Evolutionary conservation across 176 grass and related monocot genomes (phyloP), one percentile per base, ranked within the genome.

Genomic region (Aegilops umbellulata): DNA sequence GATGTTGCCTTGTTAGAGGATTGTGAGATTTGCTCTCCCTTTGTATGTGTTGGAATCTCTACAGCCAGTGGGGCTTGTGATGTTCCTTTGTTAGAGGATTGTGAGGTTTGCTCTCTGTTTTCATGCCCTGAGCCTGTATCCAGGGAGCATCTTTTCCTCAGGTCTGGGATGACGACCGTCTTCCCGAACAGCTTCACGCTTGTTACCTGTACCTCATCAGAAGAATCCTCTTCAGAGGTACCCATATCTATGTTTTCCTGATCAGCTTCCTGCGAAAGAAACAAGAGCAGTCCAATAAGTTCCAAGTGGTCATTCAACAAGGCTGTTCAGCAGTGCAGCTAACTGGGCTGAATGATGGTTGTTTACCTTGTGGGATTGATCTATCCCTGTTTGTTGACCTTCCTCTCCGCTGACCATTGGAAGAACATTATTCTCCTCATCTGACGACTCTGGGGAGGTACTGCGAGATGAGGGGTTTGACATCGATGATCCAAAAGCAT

Each of bases 181-280:
- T 84, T 95, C 51, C 97, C 97, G 60, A 98, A 98, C 10, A 95
- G 84, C 88, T 93, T 98, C 76, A 96, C 76, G 31, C 86, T 84
- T 51, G 97, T 92, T 85, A 91, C 79, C 85, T 86, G 97, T 19
- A 72, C 70, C 61, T 80, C 88, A 53, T 71, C 32, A 36, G 58
- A 86, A 4, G 89, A 90, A 83, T 81, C 77, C 36, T 87, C 85
- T 88, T 88, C 85, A 68, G 89, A 89, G 47, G 88, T 55, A 60
- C 44, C 60, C 0, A 15, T 58, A 8, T 90, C 60, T 35, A 78
- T 86, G 46, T 46, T 79, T 75, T 86, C 88, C 39, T 79, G 44
- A 22, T 89, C 55, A 26, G 34, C n/a, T 81, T 89, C 90, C 90
- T 95, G 80, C 29, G 26, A 86, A 20, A 17, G 13, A 14, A 12